Evolutionary conservation across 2,329 filamentous ascomycete genomes (phyloP), one percentile per base, ranked within the genome.

Genomic region (Pseudogymnoascus sp.): DNA sequence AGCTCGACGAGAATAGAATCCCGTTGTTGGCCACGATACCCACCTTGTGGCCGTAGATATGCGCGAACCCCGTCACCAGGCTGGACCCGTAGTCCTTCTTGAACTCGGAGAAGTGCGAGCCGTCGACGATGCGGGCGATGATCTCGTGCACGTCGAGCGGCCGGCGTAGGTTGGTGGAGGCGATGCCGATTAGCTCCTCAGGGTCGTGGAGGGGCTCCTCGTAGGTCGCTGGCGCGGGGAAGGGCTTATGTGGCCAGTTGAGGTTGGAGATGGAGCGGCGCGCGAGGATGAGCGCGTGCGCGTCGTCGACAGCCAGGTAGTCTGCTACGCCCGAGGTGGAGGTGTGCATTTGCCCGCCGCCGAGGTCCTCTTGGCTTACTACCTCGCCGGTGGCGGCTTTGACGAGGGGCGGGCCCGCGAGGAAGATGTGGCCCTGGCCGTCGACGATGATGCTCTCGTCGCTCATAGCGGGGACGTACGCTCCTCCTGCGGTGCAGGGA

Each of bases 371-470:
- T 6, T 91, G 90, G 46, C 85, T 91, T 62, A 98, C 92, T 31
- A 90, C 87, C 76, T 99, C 93, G 11, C 93, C 95, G 0, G 95
- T 99, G 10, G 93, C 93, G 7, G 95, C 95, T 78, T 97, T 96
- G 66, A 99, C 95, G 0, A 99, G 82, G 0, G 95, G 93, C 16
- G 93, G 93, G 0, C 93, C 95, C 0, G 93, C 93, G 1, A 99
- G 85, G 80, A 98, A 99, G 73, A 99, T 96, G 69, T 96, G 93
- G n/a, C 93, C 93, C 75, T 97, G 93, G 61, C 93, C 89, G 72
- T 91, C 87, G 40, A 98, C 95, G 67, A 99, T 98, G 75, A 99
- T 97, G 73, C 87, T 92, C 81, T 98, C 95, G 74, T 98, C 95
- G 65, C 90, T 93, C 93, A 99, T 98, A 71, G 91, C 91, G 10